These are phyloP conservation scores for Brassica juncea DNA, from an alignment of 345 rosid species.

Conservation along the genomic window DNA sequence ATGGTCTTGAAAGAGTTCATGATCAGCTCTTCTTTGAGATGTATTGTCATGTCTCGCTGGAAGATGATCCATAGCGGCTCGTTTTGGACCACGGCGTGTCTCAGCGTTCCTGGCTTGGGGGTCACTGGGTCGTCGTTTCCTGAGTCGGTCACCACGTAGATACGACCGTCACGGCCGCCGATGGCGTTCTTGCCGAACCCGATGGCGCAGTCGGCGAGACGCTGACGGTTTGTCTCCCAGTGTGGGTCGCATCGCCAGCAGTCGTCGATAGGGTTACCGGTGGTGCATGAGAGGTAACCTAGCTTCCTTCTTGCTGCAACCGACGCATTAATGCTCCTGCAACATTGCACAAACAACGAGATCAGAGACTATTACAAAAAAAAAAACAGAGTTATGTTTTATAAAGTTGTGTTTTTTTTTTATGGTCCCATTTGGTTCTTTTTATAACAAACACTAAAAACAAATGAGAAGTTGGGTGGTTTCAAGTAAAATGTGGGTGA, in stretches of 20 bases:
- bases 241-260: constrained; percentile 87
- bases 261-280: constrained; percentile 80
- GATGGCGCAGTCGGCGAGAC: constrained; percentile 74
- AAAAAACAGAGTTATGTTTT: neutral
- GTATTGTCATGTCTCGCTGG: constrained; percentile 69
- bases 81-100: constrained; percentile 73
- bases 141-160: constrained; percentile 68
- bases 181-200: constrained; percentile 81
- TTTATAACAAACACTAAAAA: neutral
- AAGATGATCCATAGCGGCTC: constrained; percentile 84
- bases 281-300: constrained; percentile 65
- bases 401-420: neutral
- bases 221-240: constrained; percentile 68
- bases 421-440: neutral
- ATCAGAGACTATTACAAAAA: neutral
- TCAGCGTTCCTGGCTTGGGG: constrained; percentile 69
- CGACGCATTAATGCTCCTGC: constrained; percentile 65
- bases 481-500: neutral
- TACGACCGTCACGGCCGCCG: constrained; percentile 75
- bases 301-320: constrained; percentile 58
- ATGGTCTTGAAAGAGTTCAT: constrained; percentile 85
- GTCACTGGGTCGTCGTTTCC: constrained; percentile 60
- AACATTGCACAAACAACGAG: neutral
- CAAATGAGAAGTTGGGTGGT: neutral
- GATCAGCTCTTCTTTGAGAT: constrained; percentile 67